Percentiles rank a stretch among this genome's conserved stretches.
Conservation (phyloP, 768 basidiomycete species). For the Podaxis sp. region DNA sequence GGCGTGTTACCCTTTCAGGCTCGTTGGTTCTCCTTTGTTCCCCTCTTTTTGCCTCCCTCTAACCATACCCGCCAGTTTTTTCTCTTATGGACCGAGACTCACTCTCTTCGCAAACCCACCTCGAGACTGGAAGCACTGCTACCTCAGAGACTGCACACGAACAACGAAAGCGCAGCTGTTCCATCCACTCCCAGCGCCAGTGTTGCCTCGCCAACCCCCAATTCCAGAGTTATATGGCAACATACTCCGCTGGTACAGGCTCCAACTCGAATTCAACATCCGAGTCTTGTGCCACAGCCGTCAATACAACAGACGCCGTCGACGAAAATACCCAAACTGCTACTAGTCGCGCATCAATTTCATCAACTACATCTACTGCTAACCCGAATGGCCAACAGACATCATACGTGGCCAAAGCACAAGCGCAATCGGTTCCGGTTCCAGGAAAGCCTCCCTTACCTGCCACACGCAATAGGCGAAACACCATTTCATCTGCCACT, state of each 20-base stretch:
- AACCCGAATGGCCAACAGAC: not conserved
- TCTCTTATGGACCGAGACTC: not conserved
- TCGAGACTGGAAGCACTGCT: not conserved
- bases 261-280: not conserved
- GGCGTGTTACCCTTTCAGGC: not conserved
- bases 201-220: conserved; percentile 11
- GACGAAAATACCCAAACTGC: not conserved
- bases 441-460: not conserved
- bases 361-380: not conserved
- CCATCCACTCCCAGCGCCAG: not conserved
- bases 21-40: not conserved
- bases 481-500: not conserved
- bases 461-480: not conserved
- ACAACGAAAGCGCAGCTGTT: conserved; percentile 19
- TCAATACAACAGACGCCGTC: not conserved
- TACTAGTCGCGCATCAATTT: not conserved
- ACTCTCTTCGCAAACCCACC: not conserved
- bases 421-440: not conserved
- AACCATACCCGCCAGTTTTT: not conserved
- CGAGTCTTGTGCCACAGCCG: not conserved
- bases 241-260: not conserved
- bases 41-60: not conserved
- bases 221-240: not conserved
- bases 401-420: not conserved
- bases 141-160: not conserved